Evolutionary conservation across 352 stramenopile genomes (phyloP), one percentile per base, ranked within the genome.

Genomic region (Globisporangium barbulae): DNA sequence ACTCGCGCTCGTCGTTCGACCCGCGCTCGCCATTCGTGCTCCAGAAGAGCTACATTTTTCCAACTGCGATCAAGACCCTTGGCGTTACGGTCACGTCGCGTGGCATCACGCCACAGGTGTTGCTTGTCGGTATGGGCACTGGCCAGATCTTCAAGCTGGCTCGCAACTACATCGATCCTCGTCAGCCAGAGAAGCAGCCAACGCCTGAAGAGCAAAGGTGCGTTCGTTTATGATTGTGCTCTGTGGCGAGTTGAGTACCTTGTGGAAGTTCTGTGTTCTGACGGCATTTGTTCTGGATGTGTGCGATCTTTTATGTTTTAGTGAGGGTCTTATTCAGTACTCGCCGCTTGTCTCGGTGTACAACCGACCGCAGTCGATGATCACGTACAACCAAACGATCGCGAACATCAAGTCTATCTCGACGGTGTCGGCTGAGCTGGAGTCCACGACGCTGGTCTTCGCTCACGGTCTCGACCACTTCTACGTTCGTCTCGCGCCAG

Each of bases 391-490:
- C 71, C 71, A 92, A 55, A 97, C 92, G 35, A 74, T 98, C 30
- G 81, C 89, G 19, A 93, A 82, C 66, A 64, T 94, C 44, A 74
- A 88, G 31, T 37, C 61, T 28, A 93, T 95, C 65, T 75, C 76
- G 59, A 91, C 80, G 13, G 74, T 75, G 13, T 68, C 89, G 0
- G 84, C 95, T 0, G 88, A 97, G 71, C 85, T 99, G 45, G 97
- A 99, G 81, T 98, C 93, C 21, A 98, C 97, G 53, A 94, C 93
- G 42, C 67, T 99, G n/a, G 77, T 98, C 48, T 89, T 98, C 61
- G 92, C 93, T 8, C 88, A 93, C 67, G 94, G 94, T 22, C 80
- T 98, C 12, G 96, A 99, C 74, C 69, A 98, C 65, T 98, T 98
- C 75, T 98, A 98, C 81, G 78, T 93, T 19, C 86, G 94, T 60